Conservation (phyloP, 2,329 filamentous ascomycete species). For the Domatiomyces globalis region DNA sequence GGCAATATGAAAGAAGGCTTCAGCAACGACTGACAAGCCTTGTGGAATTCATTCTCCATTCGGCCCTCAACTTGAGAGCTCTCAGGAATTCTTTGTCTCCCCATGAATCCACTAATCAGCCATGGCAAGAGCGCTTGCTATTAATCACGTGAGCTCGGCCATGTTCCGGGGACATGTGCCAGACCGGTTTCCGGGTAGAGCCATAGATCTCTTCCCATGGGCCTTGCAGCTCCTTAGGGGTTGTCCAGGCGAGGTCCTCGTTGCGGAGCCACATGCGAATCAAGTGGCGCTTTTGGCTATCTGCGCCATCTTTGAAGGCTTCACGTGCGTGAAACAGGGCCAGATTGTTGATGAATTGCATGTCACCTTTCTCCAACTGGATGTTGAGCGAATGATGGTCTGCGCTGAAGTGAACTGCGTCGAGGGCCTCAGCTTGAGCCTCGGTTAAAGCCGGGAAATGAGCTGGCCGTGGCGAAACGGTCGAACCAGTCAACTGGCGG, state of each 20-base stretch:
- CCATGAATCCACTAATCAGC: too few species aligned
- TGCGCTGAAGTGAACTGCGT: constrained; percentile 37
- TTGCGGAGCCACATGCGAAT: constrained; percentile 36
- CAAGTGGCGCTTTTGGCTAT: constrained; percentile 31
- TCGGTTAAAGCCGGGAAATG: constrained; percentile 37
- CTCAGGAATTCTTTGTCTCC: too few species aligned
- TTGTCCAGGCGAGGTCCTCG: constrained; percentile 33
- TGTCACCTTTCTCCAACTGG: constrained; percentile 35
- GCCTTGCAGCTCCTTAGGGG: constrained; percentile 24
- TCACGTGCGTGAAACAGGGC: constrained; percentile 39
- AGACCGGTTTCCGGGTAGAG: too few species aligned
- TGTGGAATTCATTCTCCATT: too few species aligned
- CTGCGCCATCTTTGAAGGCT: constrained; percentile 28
- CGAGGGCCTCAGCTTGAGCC: constrained; percentile 39
- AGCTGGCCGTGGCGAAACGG: constrained; percentile 28
- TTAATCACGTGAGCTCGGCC: too few species aligned
- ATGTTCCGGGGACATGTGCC: too few species aligned
- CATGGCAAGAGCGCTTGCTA: too few species aligned
- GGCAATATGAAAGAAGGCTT: too few species aligned
- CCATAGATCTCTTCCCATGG: constrained; percentile 31
- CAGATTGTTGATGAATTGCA: constrained; percentile 40
- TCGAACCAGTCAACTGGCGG: constrained; percentile 41
- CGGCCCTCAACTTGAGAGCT: too few species aligned
- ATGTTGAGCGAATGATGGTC: constrained; percentile 30
- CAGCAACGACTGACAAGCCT: too few species aligned